These are phyloP conservation scores for Blastocystis sp. DNA, from an alignment of 352 stramenopile genomes.

Conservation along the genomic window DNA sequence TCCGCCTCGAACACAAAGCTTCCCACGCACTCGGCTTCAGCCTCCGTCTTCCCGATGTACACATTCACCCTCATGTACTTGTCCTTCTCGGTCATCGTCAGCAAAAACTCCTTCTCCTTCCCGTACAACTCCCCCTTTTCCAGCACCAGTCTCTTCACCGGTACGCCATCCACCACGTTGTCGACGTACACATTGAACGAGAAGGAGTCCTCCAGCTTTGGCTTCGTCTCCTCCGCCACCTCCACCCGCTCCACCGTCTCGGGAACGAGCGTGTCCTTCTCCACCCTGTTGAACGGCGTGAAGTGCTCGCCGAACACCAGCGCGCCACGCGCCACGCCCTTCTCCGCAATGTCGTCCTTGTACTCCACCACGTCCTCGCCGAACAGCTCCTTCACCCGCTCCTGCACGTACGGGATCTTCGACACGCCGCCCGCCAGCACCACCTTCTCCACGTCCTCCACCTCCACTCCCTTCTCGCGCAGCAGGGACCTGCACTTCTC, in stretches of 20 bases:
- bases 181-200: background rate
- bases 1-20: background rate
- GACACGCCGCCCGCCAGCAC: conserved; percentile 76
- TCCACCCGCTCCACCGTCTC: background rate
- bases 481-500: background rate
- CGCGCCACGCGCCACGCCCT: background rate
- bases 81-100: background rate
- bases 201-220: background rate
- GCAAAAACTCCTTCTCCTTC: background rate
- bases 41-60: background rate
- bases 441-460: conserved; percentile 73
- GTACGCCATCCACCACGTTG: background rate
- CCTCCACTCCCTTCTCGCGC: background rate
- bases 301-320: background rate
- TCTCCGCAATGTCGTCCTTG: background rate
- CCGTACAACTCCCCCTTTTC: background rate
- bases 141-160: background rate
- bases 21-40: background rate
- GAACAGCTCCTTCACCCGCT: conserved; percentile 75
- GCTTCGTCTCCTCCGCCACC: background rate
- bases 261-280: background rate
- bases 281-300: background rate
- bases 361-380: conserved; percentile 23
- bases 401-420: conserved; percentile 76
- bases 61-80: background rate